These are phyloP conservation scores for Cryptosporidium bovis DNA, from an alignment of 169 alveolate genomes.

Conservation along the genomic window DNA sequence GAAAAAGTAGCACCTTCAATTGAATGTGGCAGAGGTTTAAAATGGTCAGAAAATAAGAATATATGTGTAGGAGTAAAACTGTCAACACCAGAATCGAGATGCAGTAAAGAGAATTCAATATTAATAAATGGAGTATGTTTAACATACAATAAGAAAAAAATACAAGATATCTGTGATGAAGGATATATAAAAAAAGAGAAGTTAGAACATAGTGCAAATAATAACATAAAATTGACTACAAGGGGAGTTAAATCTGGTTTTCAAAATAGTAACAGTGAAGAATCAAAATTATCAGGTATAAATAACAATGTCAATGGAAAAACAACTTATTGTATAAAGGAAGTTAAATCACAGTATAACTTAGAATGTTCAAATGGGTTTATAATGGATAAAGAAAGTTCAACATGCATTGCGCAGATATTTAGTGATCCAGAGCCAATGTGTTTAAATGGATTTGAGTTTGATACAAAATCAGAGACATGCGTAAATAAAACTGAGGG, in stretches of 20 bases:
- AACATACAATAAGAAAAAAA: slow-evolving; percentile 20
- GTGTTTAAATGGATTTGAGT: slow-evolving; percentile 44
- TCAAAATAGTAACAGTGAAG: neutral
- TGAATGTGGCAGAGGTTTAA: slow-evolving; percentile 71
- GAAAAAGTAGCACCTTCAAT: slow-evolving; percentile 51
- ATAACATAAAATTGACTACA: slow-evolving; percentile 24
- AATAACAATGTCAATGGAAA: neutral
- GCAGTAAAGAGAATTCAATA: slow-evolving; percentile 46
- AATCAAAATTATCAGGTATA: neutral
- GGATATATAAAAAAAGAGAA: slow-evolving; percentile 41
- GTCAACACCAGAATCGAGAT: slow-evolving; percentile 38
- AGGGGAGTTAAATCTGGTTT: slow-evolving; percentile 29
- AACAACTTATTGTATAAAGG: slow-evolving; percentile 32
- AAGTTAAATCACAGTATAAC: slow-evolving; percentile 24
- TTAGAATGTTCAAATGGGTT: slow-evolving; percentile 30
- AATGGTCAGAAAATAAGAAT: slow-evolving; percentile 59
- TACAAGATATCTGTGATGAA: slow-evolving; percentile 65
- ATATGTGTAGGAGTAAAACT: slow-evolving; percentile 62
- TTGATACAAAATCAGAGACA: slow-evolving; percentile 15
- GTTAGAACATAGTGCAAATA: neutral
- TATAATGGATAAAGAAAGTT: slow-evolving; percentile 24
- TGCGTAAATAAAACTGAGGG: slow-evolving; percentile 19
- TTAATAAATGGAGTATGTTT: slow-evolving; percentile 67
- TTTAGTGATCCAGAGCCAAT: slow-evolving; percentile 62
- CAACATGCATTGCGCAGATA: slow-evolving; percentile 36